phyloP scores from a whole-genome alignment of 805 yeast species.

The Saccharomycopsis guyanensis region DNA sequence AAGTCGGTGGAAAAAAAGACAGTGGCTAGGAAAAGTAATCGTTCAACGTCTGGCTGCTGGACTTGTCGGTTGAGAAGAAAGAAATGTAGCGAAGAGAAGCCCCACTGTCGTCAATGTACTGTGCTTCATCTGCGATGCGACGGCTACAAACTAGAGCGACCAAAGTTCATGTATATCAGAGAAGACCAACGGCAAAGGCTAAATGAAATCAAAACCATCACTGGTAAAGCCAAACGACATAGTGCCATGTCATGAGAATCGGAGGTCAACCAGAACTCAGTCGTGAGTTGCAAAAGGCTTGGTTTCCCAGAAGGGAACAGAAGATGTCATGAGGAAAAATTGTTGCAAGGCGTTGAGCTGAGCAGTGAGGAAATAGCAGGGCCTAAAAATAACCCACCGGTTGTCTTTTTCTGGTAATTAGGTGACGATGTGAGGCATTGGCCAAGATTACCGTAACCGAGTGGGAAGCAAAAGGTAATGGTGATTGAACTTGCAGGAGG shows the following conservation, averaged over 20 bases:
- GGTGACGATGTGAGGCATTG: not conserved
- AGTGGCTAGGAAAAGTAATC: too few species aligned
- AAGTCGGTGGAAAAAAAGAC: too few species aligned
- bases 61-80: slow-evolving; percentile 69
- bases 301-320: too few species aligned
- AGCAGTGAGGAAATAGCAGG: too few species aligned
- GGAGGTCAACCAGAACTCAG: too few species aligned
- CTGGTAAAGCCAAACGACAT: slow-evolving; percentile 32
- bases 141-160: slow-evolving; percentile 43
- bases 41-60: slow-evolving; percentile 71
- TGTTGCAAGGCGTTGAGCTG: too few species aligned
- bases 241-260: too few species aligned
- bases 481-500: too few species aligned
- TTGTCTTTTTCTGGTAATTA: not conserved
- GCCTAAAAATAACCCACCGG: not conserved
- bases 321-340: not conserved
- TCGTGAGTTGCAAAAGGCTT: too few species aligned
- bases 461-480: not conserved
- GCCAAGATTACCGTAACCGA: not conserved
- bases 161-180: slow-evolving; percentile 45
- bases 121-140: slow-evolving; percentile 53
- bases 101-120: slow-evolving; percentile 50
- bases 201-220: slow-evolving; percentile 42
- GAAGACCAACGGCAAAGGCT: slow-evolving; percentile 36
- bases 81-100: slow-evolving; percentile 61